Conservation (phyloP, 331 rosid species). For the Pyracantha coccinea region DNA sequence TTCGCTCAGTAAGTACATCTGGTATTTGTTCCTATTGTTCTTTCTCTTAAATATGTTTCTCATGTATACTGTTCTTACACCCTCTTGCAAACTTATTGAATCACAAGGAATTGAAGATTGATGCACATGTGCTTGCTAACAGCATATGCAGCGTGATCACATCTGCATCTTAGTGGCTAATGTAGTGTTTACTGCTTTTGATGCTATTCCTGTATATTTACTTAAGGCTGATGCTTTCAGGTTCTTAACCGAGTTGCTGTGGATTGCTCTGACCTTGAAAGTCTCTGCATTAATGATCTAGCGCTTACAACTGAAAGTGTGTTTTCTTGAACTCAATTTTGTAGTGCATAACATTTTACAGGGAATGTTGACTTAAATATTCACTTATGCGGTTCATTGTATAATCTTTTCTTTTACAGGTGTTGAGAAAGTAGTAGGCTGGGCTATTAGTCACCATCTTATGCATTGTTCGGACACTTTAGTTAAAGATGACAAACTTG, state of each 20-base stretch:
- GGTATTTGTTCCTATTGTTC: neutral
- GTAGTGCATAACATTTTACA: conserved; percentile 1
- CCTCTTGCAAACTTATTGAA: neutral
- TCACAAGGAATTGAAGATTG: neutral
- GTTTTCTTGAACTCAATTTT: conserved; percentile 12
- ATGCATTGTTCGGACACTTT: conserved; percentile 45
- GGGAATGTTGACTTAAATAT: conserved; percentile 4
- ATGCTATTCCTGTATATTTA: conserved; percentile 6
- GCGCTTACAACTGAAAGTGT: conserved; percentile 69
- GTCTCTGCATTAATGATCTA: conserved; percentile 69
- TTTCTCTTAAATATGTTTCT: neutral
- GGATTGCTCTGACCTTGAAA: conserved; percentile 79
- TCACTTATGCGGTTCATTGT: conserved; percentile 1
- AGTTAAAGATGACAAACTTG: conserved; percentile 43
- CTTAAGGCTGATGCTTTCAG: conserved; percentile 24
- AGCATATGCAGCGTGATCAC: neutral
- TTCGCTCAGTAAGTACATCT: conserved; percentile 53
- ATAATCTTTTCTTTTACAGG: conserved; percentile 26
- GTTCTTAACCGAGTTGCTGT: conserved; percentile 61
- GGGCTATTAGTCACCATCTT: conserved; percentile 80
- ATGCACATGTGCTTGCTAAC: neutral
- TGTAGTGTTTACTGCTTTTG: neutral
- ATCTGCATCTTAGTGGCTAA: neutral
- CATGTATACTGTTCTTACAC: neutral
- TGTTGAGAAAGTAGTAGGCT: conserved; percentile 80